Evolutionary conservation across 1,139 yeast genomes (phyloP), one percentile per base, ranked within the genome.

Genomic region (Saccharomyces hybrid): DNA sequence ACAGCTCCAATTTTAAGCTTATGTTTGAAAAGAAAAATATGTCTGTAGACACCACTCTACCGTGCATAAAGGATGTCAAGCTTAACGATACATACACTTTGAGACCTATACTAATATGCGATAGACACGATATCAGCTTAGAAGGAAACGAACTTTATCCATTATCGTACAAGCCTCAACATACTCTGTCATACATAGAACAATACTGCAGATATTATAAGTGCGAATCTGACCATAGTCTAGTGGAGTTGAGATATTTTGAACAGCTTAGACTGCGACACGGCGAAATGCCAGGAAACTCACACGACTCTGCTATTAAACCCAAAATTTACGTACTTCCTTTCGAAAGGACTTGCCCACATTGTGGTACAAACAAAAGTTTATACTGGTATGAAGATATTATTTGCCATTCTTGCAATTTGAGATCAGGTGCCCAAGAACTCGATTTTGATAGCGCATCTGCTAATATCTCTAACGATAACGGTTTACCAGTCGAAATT

Each of bases 1-100:
- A 77, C 58, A 66, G 76, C 2, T 68, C 74, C 0, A 73, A 73
- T 8, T 78, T 71, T 62, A 69, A 69, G 48, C 58, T 81, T 16
- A 82, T 84, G 2, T 82, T 82, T 62, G 70, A 70, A 49, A 59
- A 52, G 44, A 27, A 8, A 7, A 19, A 49, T 5, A 14, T 44
- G 3, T 31, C 51, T 7, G 49, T 49, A 19, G 19, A 6, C n/a
- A 31, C 25, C 19, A 16, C 6, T 5, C 26, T 48, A 5, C 3
- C 28, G 1, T 41, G 41, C 5, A 29, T 57, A 9, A 47, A 46
- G 8, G 52, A 32, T 41, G 38, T 26, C 16, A 42, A 55, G 11
- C 27, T 29, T 2, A 52, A 54, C 6, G 51, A 52, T 8, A 34
- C 19, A 0, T 57, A 46, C 29, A 44, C 19, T 8, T 42, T 62